Conservation (phyloP, 2,329 filamentous ascomycete genomes). For the Fusarium setosum region DNA sequence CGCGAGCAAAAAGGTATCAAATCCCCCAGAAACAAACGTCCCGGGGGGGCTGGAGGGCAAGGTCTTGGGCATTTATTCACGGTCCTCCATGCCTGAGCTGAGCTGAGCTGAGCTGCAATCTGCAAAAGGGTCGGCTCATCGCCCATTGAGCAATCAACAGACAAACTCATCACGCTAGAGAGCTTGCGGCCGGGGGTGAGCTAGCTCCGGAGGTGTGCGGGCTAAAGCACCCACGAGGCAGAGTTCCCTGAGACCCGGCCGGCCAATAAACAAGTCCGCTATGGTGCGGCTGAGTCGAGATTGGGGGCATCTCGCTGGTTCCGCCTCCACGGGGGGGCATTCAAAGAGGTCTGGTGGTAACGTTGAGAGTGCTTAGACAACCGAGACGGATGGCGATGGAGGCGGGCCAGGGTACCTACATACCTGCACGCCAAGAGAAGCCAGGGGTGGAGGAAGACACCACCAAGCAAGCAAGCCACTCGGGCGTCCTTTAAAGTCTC, state of each 20-base stretch:
- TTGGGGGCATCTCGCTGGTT: constrained; percentile 16
- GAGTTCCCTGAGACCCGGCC: constrained; percentile 8
- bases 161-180: constrained; percentile 28
- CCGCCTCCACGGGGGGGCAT: constrained; percentile 9
- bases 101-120: constrained; percentile 19
- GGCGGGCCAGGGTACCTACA: constrained; percentile 13
- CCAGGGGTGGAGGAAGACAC: constrained; percentile 22
- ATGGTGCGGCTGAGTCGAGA: constrained; percentile 40
- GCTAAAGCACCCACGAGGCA: constrained; percentile 38
- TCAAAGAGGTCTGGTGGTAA: constrained; percentile 16
- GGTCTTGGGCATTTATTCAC: constrained; percentile 31
- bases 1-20: constrained; percentile 7
- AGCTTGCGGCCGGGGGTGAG: constrained; percentile 29
- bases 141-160: constrained; percentile 22
- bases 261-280: constrained; percentile 28
- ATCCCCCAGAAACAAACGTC: constrained; percentile 12
- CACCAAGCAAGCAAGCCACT: constrained; percentile 7
- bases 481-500: constrained; percentile 4
- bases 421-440: constrained; percentile 2
- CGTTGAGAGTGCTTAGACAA: constrained; percentile 19
- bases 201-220: constrained; percentile 7
- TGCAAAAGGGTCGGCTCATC: constrained; percentile 27
- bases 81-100: background rate
- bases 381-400: background rate
- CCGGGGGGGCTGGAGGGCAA: constrained; percentile 8